These are phyloP conservation scores for Butyriboletus loyo DNA, from an alignment of 768 basidiomycete species.

Conservation along the genomic window DNA sequence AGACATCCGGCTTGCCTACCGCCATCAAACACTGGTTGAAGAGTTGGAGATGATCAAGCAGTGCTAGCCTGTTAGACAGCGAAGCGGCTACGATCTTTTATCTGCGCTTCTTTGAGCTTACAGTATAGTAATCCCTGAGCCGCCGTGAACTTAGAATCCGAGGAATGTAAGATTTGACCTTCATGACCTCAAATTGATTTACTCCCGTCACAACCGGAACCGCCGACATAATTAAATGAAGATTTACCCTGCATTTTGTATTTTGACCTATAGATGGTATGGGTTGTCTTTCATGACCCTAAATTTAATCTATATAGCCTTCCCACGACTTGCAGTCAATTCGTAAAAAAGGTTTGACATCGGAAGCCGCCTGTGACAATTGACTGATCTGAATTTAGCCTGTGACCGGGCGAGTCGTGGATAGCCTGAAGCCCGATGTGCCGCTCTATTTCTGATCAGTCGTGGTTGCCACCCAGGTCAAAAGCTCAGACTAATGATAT, in stretches of 20 bases:
- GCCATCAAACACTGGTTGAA: conserved; percentile 85
- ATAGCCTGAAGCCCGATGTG: background rate
- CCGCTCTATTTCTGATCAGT: background rate
- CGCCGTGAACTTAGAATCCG: too few species aligned
- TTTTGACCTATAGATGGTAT: background rate
- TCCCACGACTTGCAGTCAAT: too few species aligned
- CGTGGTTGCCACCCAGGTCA: background rate
- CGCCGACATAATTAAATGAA: too few species aligned
- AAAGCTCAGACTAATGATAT: background rate
- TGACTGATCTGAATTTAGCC: background rate
- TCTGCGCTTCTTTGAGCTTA: background rate
- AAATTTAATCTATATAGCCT: too few species aligned
- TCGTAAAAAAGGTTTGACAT: too few species aligned
- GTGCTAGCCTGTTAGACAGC: conserved; percentile 1
- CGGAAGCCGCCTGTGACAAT: too few species aligned
- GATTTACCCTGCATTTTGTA: too few species aligned
- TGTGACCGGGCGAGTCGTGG: background rate
- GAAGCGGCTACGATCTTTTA: background rate
- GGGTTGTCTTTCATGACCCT: background rate
- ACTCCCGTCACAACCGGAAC: too few species aligned
- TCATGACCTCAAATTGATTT: too few species aligned
- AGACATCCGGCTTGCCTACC: conserved; percentile 82
- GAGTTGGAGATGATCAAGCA: conserved; percentile 71
- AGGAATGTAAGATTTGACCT: too few species aligned
- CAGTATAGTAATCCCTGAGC: background rate